A percentile compares a stretch with the other conserved stretches of the same genome.
Conservation (phyloP, 371 early-diverging fungal species). For the Fennellomyces sp. region DNA sequence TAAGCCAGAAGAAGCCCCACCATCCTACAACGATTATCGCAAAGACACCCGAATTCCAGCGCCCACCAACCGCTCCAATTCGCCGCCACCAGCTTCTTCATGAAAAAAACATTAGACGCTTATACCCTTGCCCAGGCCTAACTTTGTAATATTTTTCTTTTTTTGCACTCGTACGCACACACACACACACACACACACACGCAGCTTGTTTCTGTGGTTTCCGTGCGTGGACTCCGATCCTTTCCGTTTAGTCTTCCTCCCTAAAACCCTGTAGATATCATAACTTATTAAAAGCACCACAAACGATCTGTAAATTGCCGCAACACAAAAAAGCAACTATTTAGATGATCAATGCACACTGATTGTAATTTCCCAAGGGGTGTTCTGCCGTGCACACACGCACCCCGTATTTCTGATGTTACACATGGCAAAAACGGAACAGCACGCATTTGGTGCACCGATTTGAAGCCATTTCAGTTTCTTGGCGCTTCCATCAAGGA, state of each 20-base stretch:
- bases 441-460: background rate
- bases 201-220: background rate
- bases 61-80: background rate
- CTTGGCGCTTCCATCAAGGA: background rate
- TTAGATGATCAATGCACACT: no score
- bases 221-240: background rate
- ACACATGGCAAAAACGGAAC: background rate
- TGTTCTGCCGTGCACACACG: no score
- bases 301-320: no score
- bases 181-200: background rate
- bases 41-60: conserved; percentile 17
- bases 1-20: conserved; percentile 21
- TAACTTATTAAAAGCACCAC: no score
- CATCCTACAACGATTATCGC: conserved; percentile 24
- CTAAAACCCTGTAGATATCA: no score
- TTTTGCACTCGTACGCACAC: no score
- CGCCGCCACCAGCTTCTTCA: background rate
- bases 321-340: no score
- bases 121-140: no score
- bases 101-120: no score
- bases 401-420: background rate
- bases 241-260: no score
- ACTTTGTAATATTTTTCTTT: no score
- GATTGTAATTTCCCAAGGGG: no score
- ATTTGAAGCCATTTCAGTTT: background rate